A percentile compares a stretch with the other conserved stretches of the same genome.
Conservation (phyloP, 2,329 filamentous ascomycete species). For the Fusarium buharicum region DNA sequence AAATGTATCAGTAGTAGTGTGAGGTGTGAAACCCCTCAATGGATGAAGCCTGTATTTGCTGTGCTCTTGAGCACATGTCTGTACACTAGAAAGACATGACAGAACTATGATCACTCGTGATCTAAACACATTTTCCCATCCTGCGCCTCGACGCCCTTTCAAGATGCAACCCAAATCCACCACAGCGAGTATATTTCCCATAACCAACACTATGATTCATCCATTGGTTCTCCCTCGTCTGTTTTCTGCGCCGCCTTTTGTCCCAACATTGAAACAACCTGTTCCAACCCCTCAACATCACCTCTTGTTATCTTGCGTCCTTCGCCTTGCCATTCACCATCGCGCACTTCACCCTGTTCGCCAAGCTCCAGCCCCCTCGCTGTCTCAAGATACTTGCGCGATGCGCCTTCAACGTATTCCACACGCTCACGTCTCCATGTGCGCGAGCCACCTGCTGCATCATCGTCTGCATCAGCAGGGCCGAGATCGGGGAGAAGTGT, state of each 20-base stretch:
- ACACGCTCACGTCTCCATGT: constrained; percentile 76
- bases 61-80: constrained; percentile 16
- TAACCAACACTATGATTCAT: constrained; percentile 40
- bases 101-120: constrained; percentile 7
- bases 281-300: constrained; percentile 69
- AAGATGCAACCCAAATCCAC: neutral
- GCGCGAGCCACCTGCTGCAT: constrained; percentile 53
- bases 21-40: constrained; percentile 38
- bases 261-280: constrained; percentile 59
- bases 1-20: constrained; percentile 15
- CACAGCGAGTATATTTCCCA: neutral
- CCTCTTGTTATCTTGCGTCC: constrained; percentile 60
- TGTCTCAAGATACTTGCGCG: constrained; percentile 78
- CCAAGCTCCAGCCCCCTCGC: constrained; percentile 74
- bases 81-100: constrained; percentile 26
- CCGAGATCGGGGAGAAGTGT: constrained; percentile 72
- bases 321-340: constrained; percentile 71
- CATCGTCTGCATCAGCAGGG: constrained; percentile 47
- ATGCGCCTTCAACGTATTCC: constrained; percentile 85
- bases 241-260: constrained; percentile 7
- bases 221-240: constrained; percentile 43
- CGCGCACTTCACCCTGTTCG: constrained; percentile 68
- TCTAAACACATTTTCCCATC: constrained; percentile 11
- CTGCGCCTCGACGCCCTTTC: constrained; percentile 28
- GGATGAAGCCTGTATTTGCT: constrained; percentile 19